Evolutionary conservation across 768 basidiomycete genomes (phyloP).

Genomic region (Calocera cornea): DNA sequence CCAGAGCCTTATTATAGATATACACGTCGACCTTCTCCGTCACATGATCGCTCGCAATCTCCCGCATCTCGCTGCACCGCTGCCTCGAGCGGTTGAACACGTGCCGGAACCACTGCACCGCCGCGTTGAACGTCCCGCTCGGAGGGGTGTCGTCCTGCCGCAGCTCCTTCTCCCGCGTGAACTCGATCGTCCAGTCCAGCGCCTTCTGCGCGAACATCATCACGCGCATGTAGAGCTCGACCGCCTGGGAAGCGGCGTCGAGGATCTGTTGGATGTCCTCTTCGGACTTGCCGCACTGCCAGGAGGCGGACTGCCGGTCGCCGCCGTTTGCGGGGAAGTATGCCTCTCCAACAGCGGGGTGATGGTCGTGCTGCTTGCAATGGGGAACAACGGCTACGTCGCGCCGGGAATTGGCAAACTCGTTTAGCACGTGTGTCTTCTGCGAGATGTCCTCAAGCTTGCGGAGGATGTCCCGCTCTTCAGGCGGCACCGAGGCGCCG

Average conservation of each 20-base stretch:
- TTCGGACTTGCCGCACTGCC: slow-evolving; percentile 1
- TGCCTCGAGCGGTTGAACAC: slow-evolving; percentile 54
- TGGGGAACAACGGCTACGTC: neutral
- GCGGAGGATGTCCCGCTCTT: slow-evolving; percentile 74
- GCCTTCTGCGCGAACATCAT: slow-evolving; percentile 91
- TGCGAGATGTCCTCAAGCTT: slow-evolving; percentile 80
- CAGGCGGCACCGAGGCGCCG: slow-evolving; percentile 13
- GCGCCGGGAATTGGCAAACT: slow-evolving; percentile 44
- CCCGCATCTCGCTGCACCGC: slow-evolving; percentile 62
- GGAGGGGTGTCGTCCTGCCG: neutral
- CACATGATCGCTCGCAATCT: slow-evolving; percentile 59
- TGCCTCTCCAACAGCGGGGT: neutral
- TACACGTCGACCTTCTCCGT: slow-evolving; percentile 82
- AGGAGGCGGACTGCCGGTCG: neutral
- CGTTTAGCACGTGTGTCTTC: slow-evolving; percentile 86
- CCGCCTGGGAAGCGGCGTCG: slow-evolving; percentile 38
- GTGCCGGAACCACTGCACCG: slow-evolving; percentile 71
- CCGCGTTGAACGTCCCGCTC: slow-evolving; percentile 14
- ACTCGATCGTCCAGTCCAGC: slow-evolving; percentile 52
- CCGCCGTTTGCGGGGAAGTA: slow-evolving; percentile 8
- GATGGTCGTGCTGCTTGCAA: neutral
- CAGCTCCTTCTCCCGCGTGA: slow-evolving; percentile 16
- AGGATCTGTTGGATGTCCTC: neutral
- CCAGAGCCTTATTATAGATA: slow-evolving; percentile 81
- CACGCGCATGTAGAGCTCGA: slow-evolving; percentile 79